Percentiles rank a stretch among this genome's conserved stretches.
These are phyloP conservation scores for Amphichorda felina DNA, from an alignment of 2,329 filamentous ascomycete genomes.

Conservation along the genomic window DNA sequence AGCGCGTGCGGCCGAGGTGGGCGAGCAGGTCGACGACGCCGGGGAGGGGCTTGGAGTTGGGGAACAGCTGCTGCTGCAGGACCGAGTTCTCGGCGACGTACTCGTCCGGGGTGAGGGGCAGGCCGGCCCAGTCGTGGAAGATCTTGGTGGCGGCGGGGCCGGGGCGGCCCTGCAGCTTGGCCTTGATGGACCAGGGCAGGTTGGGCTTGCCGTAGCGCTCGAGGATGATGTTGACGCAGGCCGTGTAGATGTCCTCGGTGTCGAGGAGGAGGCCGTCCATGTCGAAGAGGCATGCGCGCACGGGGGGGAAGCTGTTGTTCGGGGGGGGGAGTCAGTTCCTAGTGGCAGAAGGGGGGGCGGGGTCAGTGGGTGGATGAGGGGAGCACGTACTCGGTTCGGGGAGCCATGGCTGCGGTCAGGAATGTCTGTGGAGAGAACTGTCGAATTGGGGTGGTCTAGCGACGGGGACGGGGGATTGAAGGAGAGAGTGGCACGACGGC, in stretches of 20 bases:
- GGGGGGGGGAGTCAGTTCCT: too few relatives aligned
- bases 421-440: too few relatives aligned
- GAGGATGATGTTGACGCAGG: constrained; percentile 73
- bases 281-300: constrained; percentile 92
- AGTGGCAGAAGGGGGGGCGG: too few relatives aligned
- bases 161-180: constrained; percentile 58
- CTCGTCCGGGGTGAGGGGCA: constrained; percentile 63
- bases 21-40: constrained; percentile 61
- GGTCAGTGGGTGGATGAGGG: not conserved
- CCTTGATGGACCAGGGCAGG: constrained; percentile 92
- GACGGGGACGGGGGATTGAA: too few relatives aligned
- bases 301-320: constrained; percentile 59
- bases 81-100: constrained; percentile 47
- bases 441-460: too few relatives aligned
- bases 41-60: constrained; percentile 61
- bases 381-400: constrained; percentile 29
- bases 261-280: constrained; percentile 97
- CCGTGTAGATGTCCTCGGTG: constrained; percentile 81
- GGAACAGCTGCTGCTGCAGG: constrained; percentile 64
- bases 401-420: constrained; percentile 20
- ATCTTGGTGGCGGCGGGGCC: constrained; percentile 39
- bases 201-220: constrained; percentile 58
- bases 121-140: constrained; percentile 69
- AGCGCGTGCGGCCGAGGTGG: constrained; percentile 41
- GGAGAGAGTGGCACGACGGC: not conserved